Evolutionary conservation across 2,329 filamentous ascomycete species (phyloP), one percentile per base, ranked within the genome.

Genomic region (Claviceps sp.): DNA sequence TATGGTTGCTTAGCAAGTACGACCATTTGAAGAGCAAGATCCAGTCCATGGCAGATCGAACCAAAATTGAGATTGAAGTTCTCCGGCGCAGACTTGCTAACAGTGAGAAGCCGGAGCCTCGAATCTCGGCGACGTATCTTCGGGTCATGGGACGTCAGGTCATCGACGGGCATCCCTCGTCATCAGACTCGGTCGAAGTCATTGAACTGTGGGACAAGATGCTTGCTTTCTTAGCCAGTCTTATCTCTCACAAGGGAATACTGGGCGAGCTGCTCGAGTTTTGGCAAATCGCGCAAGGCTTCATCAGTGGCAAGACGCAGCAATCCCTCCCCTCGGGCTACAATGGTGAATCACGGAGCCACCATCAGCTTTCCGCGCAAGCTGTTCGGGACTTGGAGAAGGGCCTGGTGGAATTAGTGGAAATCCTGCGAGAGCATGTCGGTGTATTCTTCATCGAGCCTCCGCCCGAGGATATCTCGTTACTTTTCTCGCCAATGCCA

Each of bases 171-270:
- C 79, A 77, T 57, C 70, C 73, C 9, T 73, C 76, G 24, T 78
- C 82, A 11, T 76, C 89, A n/a, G 93, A 98, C 65, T 81, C 84
- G 0, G 70, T 84, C 2, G 84, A 91, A 47, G 78, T 96, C 14
- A 77, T 95, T 56, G 89, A 95, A 58, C 78, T 97, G 54, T 98
- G 93, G 93, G 90, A 96, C 61, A 88, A 90, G 64, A 82, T 95
- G 56, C 73, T 88, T 54, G 72, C 77, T 0, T 93, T 89, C 56
- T 66, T 97, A 54, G 82, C 72, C 9, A 80, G 78, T 43, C 74
- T 98, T 41, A 72, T 98, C 0, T 90, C 89, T 0, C 70, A 82
- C 6, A 82, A 84, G 56, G 93, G 93, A 4, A 76, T 97, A 16
- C 72, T 98, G 5, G 89, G 89, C 0, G 93, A 98, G 65, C 79